phyloP scores from a whole-genome alignment of 306 rosid species.

The Vigna mungo region DNA sequence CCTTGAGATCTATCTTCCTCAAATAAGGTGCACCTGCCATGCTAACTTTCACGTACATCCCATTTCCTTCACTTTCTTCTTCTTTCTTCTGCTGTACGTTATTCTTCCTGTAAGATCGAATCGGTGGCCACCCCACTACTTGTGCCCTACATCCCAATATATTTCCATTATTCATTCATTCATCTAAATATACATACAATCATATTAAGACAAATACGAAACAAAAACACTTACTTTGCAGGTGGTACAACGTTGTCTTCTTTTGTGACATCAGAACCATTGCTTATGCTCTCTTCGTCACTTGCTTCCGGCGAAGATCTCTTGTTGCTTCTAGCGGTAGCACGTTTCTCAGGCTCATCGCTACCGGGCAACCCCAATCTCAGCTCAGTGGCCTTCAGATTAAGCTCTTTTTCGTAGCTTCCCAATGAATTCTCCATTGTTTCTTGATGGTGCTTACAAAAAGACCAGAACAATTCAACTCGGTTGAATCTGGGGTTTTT shows the following conservation, averaged over 20 bases:
- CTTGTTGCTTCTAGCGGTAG: conserved; percentile 53
- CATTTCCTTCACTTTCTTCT: conserved; percentile 47
- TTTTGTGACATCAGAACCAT: conserved; percentile 30
- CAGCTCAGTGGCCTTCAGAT: conserved; percentile 67
- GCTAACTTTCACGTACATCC: conserved; percentile 80
- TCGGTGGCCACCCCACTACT: conserved; percentile 96
- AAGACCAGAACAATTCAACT: not conserved
- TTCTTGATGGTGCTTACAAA: not conserved
- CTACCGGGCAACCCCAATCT: conserved; percentile 75
- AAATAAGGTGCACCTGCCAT: conserved; percentile 90
- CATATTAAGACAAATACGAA: not conserved
- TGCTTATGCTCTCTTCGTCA: conserved; percentile 36
- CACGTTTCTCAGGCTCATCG: conserved; percentile 45
- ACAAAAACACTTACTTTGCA: conserved; percentile 57
- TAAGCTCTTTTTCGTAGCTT: conserved; percentile 46
- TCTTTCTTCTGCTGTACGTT: conserved; percentile 47
- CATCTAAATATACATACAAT: no score
- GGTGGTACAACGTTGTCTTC: conserved; percentile 46
- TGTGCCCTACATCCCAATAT: conserved; percentile 58
- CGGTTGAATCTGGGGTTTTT: conserved; percentile 2
- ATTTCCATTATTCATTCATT: not conserved
- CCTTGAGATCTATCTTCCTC: conserved; percentile 78
- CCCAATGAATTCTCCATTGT: conserved; percentile 13
- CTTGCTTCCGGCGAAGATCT: conserved; percentile 57
- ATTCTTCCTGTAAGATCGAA: conserved; percentile 71